Evolutionary conservation across 352 stramenopile species (phyloP), one percentile per base, ranked within the genome.

Genomic region (Peronospora tabacina): DNA sequence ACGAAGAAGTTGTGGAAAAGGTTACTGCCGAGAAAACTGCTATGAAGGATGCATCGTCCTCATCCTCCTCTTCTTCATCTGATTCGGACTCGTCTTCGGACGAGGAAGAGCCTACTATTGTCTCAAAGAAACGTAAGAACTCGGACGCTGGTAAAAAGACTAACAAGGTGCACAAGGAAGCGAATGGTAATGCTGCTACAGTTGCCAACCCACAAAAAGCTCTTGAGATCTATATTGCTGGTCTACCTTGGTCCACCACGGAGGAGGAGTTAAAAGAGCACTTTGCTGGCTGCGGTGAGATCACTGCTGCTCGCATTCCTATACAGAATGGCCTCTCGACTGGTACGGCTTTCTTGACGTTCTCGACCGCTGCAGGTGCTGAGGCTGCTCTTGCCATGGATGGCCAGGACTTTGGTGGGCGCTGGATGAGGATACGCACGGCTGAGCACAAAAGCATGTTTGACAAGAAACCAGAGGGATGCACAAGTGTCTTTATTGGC

Each of bases 261-360:
- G 92, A 99, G 58, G 86, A 98, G 0, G 87, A 98, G 55, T 68
- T 99, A 2, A 62, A 65, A 22, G 87, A 95, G 30, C 97, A 98
- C 65, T 99, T 99, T 66, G 63, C 74, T 12, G 62, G 61, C 9
- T 98, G 93, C 65, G 95, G 95, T 65, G 82, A 90, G 37, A 78
- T 96, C n/a, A 83, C 52, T 30, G 63, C 40, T 29, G 62, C 92
- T 15, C 80, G 95, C 52, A 72, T 98, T 22, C 90, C 90, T 7
- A 48, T 96, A 51, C 72, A 87, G 54, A 91, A 95, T 66, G 95
- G 94, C 46, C 78, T 89, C 10, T 81, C 79, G 37, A 95, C 78
- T 26, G 96, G 96, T 42, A 98, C 89, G n/a, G 94, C 93, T n/a
- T 97, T 97, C 52, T 75, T 99, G 28, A 80, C 75, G 16, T 99